Evolutionary conservation across 2,329 filamentous ascomycete species (phyloP), one percentile per base, ranked within the genome.

Genomic region (Stagonosporopsis tanaceti): DNA sequence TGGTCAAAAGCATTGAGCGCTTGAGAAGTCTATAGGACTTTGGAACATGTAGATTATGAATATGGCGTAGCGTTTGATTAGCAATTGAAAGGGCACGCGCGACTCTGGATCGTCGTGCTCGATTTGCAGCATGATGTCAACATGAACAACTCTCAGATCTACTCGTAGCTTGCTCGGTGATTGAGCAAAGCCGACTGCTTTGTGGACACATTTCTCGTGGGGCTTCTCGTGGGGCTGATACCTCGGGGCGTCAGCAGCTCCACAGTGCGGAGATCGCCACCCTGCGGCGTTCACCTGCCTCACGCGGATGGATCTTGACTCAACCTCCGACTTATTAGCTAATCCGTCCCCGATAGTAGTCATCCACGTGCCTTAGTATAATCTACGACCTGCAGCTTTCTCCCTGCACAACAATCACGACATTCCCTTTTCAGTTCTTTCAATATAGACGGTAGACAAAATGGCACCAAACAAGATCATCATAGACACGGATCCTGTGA

Each of bases 401-500:
- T 44, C 44, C n/a, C n/a, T 52, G 48, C 45, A 40, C 44, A 50
- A 52, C 41, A 5, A 35, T 42, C 41, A 46, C 51, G 38, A 53
- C 42, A 40, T 58, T 48, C 53, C 41, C 28, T 52, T 34, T 38
- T 22, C 22, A 20, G 30, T 38, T 35, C 32, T 41, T 37, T 20
- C 44, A 1, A 34, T 42, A 42, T 42, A 32, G 34, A 47, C 45
- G 38, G 25, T 34, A 53, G 30, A 47, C 28, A 74, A 47, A 12
- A 81, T 82, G 78, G 71, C 77, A 2, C 76, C 78, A 4, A 77
- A 78, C 45, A 80, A 89, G 70, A 89, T 99, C 66, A 97, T 99
- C 69, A 95, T 99, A 70, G 95, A 99, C 74, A 98, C 94, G 2
- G 95, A 98, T 75, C 94, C 94, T 80, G 93, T 91, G 82, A 65